Evolutionary conservation across 2,329 filamentous ascomycete genomes (phyloP).

Genomic region (Cryphonectria parasitica): DNA sequence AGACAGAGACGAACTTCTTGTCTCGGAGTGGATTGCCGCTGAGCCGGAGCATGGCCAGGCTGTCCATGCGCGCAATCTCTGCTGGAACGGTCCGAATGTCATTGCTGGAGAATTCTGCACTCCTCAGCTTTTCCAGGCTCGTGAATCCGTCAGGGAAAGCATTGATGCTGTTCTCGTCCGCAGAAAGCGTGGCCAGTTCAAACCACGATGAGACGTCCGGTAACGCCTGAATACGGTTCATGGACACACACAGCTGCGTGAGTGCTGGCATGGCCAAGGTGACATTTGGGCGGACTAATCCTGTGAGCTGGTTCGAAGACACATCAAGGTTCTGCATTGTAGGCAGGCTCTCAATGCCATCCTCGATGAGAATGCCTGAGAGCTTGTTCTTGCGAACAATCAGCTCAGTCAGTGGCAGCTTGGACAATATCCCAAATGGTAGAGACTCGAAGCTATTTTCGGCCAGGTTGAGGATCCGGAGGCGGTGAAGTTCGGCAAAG

Average conservation of each 20-base stretch:
- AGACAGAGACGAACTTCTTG: slow-evolving; percentile 81
- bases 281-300: slow-evolving; percentile 48
- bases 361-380: slow-evolving; percentile 70
- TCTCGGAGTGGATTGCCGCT: slow-evolving; percentile 90
- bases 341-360: slow-evolving; percentile 59
- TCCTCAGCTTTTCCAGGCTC: slow-evolving; percentile 68
- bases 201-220: slow-evolving; percentile 77
- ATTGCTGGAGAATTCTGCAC: slow-evolving; percentile 84
- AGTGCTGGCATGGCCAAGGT: slow-evolving; percentile 70
- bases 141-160: slow-evolving; percentile 78
- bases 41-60: slow-evolving; percentile 73
- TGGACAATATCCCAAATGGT: slow-evolving; percentile 70
- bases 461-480: slow-evolving; percentile 78
- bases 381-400: slow-evolving; percentile 79
- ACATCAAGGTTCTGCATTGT: slow-evolving; percentile 77
- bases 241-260: slow-evolving; percentile 74
- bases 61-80: slow-evolving; percentile 79
- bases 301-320: slow-evolving; percentile 72
- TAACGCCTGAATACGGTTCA: slow-evolving; percentile 75
- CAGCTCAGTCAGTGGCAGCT: slow-evolving; percentile 74
- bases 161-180: slow-evolving; percentile 80
- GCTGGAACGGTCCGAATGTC: slow-evolving; percentile 77
- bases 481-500: slow-evolving; percentile 66
- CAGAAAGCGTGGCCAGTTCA: slow-evolving; percentile 71
- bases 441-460: slow-evolving; percentile 76